phyloP scores from a whole-genome alignment of 257 asterid genomes.

The Solanum raphanifolium region DNA sequence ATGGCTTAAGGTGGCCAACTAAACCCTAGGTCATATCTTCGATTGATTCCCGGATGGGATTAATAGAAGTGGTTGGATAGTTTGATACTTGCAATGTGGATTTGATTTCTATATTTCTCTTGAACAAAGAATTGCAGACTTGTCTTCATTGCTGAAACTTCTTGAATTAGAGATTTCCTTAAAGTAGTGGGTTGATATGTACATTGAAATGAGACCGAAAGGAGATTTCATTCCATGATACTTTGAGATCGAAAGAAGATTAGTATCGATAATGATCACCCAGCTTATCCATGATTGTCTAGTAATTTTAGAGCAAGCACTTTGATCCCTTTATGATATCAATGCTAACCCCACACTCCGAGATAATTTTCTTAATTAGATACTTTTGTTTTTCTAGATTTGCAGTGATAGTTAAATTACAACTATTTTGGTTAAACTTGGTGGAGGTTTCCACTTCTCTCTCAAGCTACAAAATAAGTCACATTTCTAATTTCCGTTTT shows the following conservation, averaged over 20 bases:
- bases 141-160: background rate
- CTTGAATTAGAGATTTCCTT: background rate
- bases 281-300: background rate
- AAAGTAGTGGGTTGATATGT: background rate
- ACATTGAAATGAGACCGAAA: background rate
- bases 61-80: background rate
- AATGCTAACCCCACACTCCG: background rate
- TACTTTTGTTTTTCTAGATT: no score
- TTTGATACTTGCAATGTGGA: background rate
- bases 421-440: no score
- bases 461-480: no score
- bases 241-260: background rate
- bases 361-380: no score
- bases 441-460: no score
- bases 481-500: no score
- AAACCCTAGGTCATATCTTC: background rate
- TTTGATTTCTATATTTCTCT: background rate
- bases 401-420: no score
- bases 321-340: background rate
- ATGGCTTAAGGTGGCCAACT: background rate
- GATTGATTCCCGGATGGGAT: background rate
- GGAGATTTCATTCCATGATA: background rate
- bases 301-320: background rate
- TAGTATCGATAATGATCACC: background rate
- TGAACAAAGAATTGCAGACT: background rate